Evolutionary conservation across 306 rosid species (phyloP).

Genomic region (Arachis hypogaea): DNA sequence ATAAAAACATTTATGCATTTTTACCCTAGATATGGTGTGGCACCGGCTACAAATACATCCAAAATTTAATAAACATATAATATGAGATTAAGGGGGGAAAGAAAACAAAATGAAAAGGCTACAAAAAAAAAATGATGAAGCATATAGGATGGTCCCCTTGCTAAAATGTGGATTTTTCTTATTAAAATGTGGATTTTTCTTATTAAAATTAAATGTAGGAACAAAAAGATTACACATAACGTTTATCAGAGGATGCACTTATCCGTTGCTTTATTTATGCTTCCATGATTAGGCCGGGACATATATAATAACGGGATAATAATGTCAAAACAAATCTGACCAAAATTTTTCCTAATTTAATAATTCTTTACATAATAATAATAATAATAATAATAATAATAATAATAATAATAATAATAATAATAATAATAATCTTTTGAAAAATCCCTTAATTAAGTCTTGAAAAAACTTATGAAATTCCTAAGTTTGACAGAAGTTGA

Average conservation of each 20-base stretch:
- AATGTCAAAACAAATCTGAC: conserved; percentile 18
- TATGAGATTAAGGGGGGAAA: conserved; percentile 10
- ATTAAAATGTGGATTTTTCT: conserved; percentile 14
- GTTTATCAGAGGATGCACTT: conserved; percentile 20
- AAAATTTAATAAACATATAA: conserved; percentile 31
- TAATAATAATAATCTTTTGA: no score
- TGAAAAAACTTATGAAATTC: no score
- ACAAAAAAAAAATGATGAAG: conserved; percentile 1
- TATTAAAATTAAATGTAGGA: conserved; percentile 1
- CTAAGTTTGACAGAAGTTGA: no score
- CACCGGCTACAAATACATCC: conserved; percentile 30
- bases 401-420: no score
- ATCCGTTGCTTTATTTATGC: conserved; percentile 26
- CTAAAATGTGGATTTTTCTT: conserved; percentile 14
- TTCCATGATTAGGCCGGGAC: conserved; percentile 25
- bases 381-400: no score
- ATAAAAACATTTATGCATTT: conserved; percentile 2
- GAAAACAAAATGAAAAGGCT: conserved; percentile 24
- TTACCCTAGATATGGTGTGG: conserved; percentile 29
- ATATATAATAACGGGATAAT: background rate
- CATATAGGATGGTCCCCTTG: conserved; percentile 41
- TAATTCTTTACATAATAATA: no score
- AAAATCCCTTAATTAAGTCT: no score
- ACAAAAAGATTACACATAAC: conserved; percentile 25
- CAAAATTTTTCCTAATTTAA: no score